Conservation (phyloP, 805 yeast genomes). For the Komagataella pseudopastoris region DNA sequence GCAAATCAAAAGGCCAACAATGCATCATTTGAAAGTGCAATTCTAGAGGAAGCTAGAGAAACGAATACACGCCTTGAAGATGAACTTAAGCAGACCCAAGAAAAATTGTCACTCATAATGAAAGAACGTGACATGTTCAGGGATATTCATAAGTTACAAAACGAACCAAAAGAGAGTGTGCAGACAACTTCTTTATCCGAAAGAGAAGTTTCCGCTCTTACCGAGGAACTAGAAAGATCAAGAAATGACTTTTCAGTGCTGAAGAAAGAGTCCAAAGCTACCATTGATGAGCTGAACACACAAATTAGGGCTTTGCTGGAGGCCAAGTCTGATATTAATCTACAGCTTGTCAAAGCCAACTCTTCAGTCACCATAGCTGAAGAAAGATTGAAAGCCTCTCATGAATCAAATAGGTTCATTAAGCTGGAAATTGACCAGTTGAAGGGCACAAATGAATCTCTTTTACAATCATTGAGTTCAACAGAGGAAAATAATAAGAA, state of each 20-base stretch:
- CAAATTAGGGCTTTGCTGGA: constrained; percentile 8
- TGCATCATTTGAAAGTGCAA: constrained; percentile 28
- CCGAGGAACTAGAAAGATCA: not conserved
- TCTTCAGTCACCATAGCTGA: constrained; percentile 40
- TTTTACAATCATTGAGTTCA: constrained; percentile 27
- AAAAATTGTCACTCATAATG: constrained; percentile 36
- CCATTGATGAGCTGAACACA: constrained; percentile 22
- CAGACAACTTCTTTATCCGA: not conserved
- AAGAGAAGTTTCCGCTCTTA: not conserved
- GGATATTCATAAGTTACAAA: not conserved
- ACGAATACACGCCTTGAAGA: constrained; percentile 53
- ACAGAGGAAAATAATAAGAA: constrained; percentile 36
- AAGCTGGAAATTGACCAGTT: constrained; percentile 33
- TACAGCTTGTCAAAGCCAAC: constrained; percentile 38
- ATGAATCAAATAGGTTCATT: constrained; percentile 23
- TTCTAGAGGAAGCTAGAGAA: constrained; percentile 50
- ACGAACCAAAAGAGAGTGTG: not conserved
- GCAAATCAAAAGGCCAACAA: constrained; percentile 17
- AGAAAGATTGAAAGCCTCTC: constrained; percentile 31
- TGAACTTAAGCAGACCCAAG: constrained; percentile 36
- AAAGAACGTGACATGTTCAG: constrained; percentile 59
- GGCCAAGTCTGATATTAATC: constrained; percentile 21
- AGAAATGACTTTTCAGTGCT: not conserved
- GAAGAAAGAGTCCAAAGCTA: constrained; percentile 26
- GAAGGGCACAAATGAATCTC: constrained; percentile 19